Evolutionary conservation across 345 rosid genomes (phyloP).

Genomic region (Brassica rapa): DNA sequence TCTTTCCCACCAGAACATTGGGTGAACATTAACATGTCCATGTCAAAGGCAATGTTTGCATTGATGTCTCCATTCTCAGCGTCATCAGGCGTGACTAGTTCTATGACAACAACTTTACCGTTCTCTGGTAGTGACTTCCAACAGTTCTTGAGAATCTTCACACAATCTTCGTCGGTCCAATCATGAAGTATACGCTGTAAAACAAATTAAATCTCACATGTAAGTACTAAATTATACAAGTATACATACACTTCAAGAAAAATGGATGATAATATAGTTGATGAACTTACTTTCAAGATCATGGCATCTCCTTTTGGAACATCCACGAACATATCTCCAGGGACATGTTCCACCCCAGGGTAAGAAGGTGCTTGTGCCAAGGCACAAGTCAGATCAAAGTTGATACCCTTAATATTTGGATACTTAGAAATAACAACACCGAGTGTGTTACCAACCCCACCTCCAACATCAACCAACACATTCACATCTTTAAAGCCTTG

Average conservation of each 20-base stretch:
- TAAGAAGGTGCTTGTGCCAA: conserved; percentile 45
- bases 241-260: neutral
- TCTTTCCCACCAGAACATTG: conserved; percentile 49
- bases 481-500: conserved; percentile 54
- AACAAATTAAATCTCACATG: neutral
- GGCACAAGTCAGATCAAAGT: conserved; percentile 49
- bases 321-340: conserved; percentile 84
- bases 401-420: conserved; percentile 51
- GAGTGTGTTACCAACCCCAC: conserved; percentile 60
- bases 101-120: conserved; percentile 52
- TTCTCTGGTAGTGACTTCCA: conserved; percentile 43
- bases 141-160: conserved; percentile 53
- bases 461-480: conserved; percentile 66
- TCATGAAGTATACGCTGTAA: conserved; percentile 49
- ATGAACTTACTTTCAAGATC: conserved; percentile 66
- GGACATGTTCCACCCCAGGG: conserved; percentile 57
- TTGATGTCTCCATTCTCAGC: conserved; percentile 36
- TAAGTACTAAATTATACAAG: neutral
- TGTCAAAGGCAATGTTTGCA: conserved; percentile 43
- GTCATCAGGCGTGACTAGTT: conserved; percentile 43
- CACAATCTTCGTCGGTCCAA: conserved; percentile 51
- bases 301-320: conserved; percentile 77
- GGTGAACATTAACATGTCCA: conserved; percentile 56
- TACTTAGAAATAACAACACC: conserved; percentile 51
- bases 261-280: neutral